Evolutionary conservation across 163 green algal genomes (phyloP), one percentile per base, ranked within the genome.

Genomic region (Coccomyxa subellipsoidea): DNA sequence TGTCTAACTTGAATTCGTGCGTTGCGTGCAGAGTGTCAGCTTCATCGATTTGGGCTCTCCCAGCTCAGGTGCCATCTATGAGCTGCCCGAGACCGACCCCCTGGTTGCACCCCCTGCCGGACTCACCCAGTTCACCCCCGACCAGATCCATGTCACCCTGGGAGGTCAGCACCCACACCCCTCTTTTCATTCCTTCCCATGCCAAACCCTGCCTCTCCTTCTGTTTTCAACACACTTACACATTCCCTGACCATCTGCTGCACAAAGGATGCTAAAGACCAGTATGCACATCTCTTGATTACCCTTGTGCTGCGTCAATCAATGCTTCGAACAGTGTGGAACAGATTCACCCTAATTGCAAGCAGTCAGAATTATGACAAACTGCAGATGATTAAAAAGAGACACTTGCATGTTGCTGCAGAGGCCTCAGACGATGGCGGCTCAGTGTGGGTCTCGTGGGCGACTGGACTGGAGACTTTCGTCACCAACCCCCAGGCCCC

Each of bases 81-180:
- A 77, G 70, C 31, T 77, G 27, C 2, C 70, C 12, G 18, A 15
- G 31, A 77, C 32, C 3, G 25, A 77, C 70, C 70, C 70, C 18
- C 70, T 77, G 32, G 70, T 77, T 38, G 70, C 70, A 40, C 70
- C 70, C 4, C 32, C 70, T 27, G 32, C 70, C 31, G 34, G 34
- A 15, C 32, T 39, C 32, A 40, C 32, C 10, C 32, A n/a, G 10
- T 32, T 47, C 70, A 77, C 70, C 27, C 70, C 70, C 4, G 32
- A 40, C 32, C 34, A 38, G 32, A 40, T 77, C 70, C 70, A 77
- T 23, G 70, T 77, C 32, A 77, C 70, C 7, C 70, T 77, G 70
- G 70, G 32, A 47, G 70, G 70, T 77, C 31, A 5, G 21, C 1
- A 8, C n/a, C 66, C 27, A 2, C 3, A n/a, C 29, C 2, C 32